These are phyloP conservation scores for Kazachstania viticola DNA, from an alignment of 805 yeast genomes.

Conservation along the genomic window DNA sequence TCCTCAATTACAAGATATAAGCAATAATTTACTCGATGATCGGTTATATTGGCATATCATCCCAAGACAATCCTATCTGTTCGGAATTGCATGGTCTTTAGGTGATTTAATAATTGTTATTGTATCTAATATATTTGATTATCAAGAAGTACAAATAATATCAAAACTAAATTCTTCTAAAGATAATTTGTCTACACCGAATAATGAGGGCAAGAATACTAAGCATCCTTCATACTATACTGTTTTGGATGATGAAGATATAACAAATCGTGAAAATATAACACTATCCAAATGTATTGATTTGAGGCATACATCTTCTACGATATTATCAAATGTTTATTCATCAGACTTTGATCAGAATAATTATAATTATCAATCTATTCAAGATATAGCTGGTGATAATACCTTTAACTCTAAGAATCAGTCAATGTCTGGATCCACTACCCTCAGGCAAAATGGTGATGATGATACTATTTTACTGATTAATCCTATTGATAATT, in stretches of 20 bases:
- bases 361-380: constrained; percentile 1
- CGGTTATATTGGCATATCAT: constrained; percentile 29
- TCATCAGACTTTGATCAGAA: constrained; percentile 5
- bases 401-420: neutral
- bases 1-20: constrained; percentile 27
- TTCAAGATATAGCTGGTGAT: neutral
- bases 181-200: neutral
- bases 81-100: constrained; percentile 29
- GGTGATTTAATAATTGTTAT: constrained; percentile 24
- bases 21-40: constrained; percentile 1
- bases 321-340: constrained; percentile 24
- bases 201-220: neutral
- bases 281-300: constrained; percentile 30
- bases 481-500: constrained; percentile 15
- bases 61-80: constrained; percentile 30
- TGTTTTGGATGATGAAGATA: too few species aligned
- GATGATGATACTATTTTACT: constrained; percentile 4
- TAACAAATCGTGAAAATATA: constrained; percentile 19
- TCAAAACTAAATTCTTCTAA: neutral
- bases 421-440: neutral
- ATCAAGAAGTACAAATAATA: constrained; percentile 14
- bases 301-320: constrained; percentile 26
- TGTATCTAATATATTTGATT: constrained; percentile 15
- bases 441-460: neutral
- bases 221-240: neutral